Base-by-base conservation (phyloP, 2,329 filamentous ascomycete species). In the Penicillium sp. region DNA sequence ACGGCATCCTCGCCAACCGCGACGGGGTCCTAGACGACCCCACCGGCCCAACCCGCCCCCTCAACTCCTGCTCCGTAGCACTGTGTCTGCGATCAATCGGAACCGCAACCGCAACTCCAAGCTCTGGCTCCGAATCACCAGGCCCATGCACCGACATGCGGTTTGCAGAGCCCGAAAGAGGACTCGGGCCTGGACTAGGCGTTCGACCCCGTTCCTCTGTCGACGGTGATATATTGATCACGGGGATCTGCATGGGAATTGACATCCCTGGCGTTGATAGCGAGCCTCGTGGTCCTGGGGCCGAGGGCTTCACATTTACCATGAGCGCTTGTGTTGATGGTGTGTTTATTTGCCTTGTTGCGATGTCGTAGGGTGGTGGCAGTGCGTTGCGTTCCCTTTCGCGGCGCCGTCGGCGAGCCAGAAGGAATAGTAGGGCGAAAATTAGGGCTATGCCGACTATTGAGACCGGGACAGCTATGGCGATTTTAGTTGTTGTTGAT, bases 381-480 rank as follows among this genome's bases (percentile, higher is more conserved):
- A 54, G 14, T 27, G 46, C 27, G n/a, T 57, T 48, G 29, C 39
- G 46, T 18, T 55, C 55, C 19, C 26, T 47, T 26, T 18, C 10
- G 18, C 59, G 58, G 27, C 56, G 59, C n/a, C 64, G 59, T 16
- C 62, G 67, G 8, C 61, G 61, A 2, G 62, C 36, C 27, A 70
- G 43, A 59, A 69, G 65, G 54, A 67, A 63, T 4, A 67, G 14
- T 7, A 70, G 35, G 1, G 58, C 61, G 23, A 56, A 52, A 41
- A 72, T 53, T 16, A 67, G 49, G 7, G 62, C 49, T n/a, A 65
- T 52, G 2, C 68, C 67, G 27, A 69, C 58, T 19, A 70, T 49
- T 23, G 67, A 57, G 38, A 72, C 53, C n/a, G 69, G 69, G n/a
- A 72, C 53, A n/a, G 65, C 67, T 38, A 71, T 71, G 40, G 69